Conservation (phyloP, 148 eudicot species). For the Simmondsia chinensis region DNA sequence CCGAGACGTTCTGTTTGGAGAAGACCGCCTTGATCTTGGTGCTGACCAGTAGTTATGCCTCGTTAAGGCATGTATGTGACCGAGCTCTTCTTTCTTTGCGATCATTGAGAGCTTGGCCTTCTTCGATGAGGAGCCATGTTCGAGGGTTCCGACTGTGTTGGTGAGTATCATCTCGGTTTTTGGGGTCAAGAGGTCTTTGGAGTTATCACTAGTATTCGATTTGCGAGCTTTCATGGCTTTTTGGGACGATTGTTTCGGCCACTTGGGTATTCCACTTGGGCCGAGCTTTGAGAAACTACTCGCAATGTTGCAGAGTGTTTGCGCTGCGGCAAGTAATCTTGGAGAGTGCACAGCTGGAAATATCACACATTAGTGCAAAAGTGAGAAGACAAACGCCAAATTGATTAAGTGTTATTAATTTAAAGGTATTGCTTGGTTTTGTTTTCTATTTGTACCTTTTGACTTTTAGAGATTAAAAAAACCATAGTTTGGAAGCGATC, state of each 20-base stretch:
- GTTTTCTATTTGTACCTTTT: background rate
- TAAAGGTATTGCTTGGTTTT: background rate
- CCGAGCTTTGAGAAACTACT: constrained; percentile 20
- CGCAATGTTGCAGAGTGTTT: constrained; percentile 58
- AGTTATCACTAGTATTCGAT: constrained; percentile 32
- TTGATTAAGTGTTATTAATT: background rate
- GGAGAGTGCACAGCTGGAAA: constrained; percentile 61
- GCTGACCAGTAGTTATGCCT: constrained; percentile 39
- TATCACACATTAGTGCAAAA: constrained; percentile 13
- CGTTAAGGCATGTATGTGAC: constrained; percentile 24
- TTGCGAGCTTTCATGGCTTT: constrained; percentile 67
- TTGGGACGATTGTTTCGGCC: constrained; percentile 54
- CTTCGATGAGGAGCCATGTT: constrained; percentile 31
- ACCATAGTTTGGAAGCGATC: too few species aligned
- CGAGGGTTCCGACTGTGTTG: constrained; percentile 14
- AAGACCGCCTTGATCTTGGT: constrained; percentile 51
- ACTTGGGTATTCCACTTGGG: constrained; percentile 25
- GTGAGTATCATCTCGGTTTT: constrained; percentile 20
- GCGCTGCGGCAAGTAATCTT: constrained; percentile 57
- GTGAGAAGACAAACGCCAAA: constrained; percentile 2
- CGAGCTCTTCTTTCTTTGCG: constrained; percentile 24
- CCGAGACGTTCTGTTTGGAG: constrained; percentile 39
- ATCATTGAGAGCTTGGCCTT: constrained; percentile 39
- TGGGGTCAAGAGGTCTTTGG: constrained; percentile 27
- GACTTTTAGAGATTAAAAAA: too few species aligned